Percentiles rank a stretch among this genome's conserved stretches.
Evolutionary conservation across 2,329 filamentous ascomycete species (phyloP).

Genomic region (Ilyonectria sp.): DNA sequence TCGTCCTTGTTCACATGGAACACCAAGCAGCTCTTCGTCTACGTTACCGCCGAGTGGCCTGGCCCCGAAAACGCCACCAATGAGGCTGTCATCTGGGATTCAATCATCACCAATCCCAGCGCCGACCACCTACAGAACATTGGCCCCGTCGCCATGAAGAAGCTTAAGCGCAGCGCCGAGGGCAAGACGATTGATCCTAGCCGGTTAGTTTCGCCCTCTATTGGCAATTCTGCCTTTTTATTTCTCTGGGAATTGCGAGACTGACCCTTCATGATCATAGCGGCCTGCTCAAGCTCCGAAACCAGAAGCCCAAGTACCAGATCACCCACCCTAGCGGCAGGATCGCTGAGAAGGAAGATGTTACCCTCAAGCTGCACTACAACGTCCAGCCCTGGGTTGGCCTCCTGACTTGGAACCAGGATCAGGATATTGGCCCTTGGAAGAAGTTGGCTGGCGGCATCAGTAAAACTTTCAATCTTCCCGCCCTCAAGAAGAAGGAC

Average conservation of each 20-base stretch:
- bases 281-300: constrained; percentile 82
- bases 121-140: constrained; percentile 75
- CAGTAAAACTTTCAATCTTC: constrained; percentile 76
- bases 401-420: constrained; percentile 83
- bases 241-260: neutral
- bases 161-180: constrained; percentile 71
- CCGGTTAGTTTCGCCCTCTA: constrained; percentile 58
- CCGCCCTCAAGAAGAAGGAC: constrained; percentile 72
- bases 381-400: constrained; percentile 99
- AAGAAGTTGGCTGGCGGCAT: constrained; percentile 75
- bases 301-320: constrained; percentile 96
- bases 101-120: constrained; percentile 85
- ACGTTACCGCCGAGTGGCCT: constrained; percentile 86
- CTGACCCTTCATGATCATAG: constrained; percentile 54
- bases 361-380: constrained; percentile 88
- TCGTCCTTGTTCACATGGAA: constrained; percentile 98
- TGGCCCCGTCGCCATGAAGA: constrained; percentile 72
- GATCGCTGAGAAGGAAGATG: constrained; percentile 81
- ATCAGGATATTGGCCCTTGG: constrained; percentile 73
- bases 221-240: neutral
- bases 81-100: constrained; percentile 95
- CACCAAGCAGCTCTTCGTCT: constrained; percentile 98
- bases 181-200: constrained; percentile 74
- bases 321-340: constrained; percentile 91
- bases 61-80: constrained; percentile 63